Conservation (phyloP, 2,329 filamentous ascomycete genomes). For the Epichloe sylvatica region DNA sequence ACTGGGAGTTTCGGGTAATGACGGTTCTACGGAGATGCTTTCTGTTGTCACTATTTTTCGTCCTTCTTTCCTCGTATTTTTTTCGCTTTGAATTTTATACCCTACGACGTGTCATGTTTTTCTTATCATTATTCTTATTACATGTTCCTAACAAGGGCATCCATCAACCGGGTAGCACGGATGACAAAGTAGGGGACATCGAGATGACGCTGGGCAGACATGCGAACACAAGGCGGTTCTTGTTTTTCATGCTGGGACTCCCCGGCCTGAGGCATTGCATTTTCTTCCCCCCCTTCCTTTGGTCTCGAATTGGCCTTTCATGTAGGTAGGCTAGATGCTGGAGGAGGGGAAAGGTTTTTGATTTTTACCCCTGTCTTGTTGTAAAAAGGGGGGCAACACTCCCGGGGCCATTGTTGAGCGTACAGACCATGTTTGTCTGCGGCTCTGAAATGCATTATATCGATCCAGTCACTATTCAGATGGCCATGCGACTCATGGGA, state of each 20-base stretch:
- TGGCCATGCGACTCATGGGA: not conserved
- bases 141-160: not conserved
- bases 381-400: not conserved
- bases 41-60: not conserved
- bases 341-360: not conserved
- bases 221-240: not conserved
- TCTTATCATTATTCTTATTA: not conserved
- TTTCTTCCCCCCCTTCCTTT: not conserved
- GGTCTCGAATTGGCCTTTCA: not conserved
- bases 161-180: not conserved
- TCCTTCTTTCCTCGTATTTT: not conserved
- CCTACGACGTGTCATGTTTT: constrained; percentile 3
- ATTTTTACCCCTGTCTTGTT: not conserved
- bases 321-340: not conserved
- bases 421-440: not conserved
- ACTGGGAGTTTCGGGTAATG: constrained; percentile 8
- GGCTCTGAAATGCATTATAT: constrained; percentile 1
- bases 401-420: not conserved
- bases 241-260: not conserved
- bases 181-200: not conserved
- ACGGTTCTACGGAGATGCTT: constrained; percentile 5
- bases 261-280: not conserved
- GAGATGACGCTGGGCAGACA: not conserved
- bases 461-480: not conserved
- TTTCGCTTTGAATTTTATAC: constrained; percentile 4